Conservation (phyloP, 805 yeast species). For the Candida dendrica region DNA sequence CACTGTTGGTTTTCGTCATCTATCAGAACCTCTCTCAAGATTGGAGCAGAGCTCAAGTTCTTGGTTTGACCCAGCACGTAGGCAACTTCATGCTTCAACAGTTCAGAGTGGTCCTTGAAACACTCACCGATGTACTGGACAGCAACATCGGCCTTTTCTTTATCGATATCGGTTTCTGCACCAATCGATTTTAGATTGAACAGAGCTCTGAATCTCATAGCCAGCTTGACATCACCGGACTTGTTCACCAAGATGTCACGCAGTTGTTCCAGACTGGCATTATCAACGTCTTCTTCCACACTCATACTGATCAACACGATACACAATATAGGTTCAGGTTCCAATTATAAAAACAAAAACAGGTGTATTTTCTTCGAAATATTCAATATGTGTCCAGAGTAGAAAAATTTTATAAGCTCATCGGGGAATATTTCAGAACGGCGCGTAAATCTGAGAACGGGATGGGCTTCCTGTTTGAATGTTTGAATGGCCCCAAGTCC, state of each 20-base stretch:
- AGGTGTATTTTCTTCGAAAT: background rate
- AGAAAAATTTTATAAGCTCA: background rate
- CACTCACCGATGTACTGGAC: conserved; percentile 80
- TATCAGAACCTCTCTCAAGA: conserved; percentile 62
- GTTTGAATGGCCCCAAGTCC: too few relatives aligned
- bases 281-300: conserved; percentile 26
- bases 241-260: conserved; percentile 65
- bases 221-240: conserved; percentile 64
- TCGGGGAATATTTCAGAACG: background rate
- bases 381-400: background rate
- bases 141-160: conserved; percentile 53
- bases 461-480: too few relatives aligned
- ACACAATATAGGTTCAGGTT: too few relatives aligned
- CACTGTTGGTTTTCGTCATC: conserved; percentile 63
- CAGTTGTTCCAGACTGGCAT: conserved; percentile 49
- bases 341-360: background rate
- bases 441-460: background rate
- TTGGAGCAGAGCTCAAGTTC: conserved; percentile 70
- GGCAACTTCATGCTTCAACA: conserved; percentile 95
- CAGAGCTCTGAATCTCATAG: conserved; percentile 87
- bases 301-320: background rate
- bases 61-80: conserved; percentile 95
- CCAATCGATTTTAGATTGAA: conserved; percentile 87
- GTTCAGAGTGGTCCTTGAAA: conserved; percentile 74
- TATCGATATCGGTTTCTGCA: conserved; percentile 51